These are phyloP conservation scores for Porphyrellus cyaneotinctus DNA, from an alignment of 768 basidiomycete genomes.

Conservation along the genomic window DNA sequence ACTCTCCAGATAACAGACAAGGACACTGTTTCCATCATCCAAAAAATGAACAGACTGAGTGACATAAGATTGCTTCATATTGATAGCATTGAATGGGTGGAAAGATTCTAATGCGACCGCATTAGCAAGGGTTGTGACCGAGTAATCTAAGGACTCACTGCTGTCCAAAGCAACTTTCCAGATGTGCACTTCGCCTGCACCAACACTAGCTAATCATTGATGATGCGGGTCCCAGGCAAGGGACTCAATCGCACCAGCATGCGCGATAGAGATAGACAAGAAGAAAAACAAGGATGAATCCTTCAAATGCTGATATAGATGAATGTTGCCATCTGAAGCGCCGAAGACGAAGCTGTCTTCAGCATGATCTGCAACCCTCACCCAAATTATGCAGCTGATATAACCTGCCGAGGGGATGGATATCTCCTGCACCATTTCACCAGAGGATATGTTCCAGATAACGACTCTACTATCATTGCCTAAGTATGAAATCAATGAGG, in stretches of 20 bases:
- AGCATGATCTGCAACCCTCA: not conserved
- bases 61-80: not conserved
- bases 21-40: not conserved
- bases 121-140: too few relatives aligned
- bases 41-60: not conserved
- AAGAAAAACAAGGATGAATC: not conserved
- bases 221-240: not conserved
- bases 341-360: not conserved
- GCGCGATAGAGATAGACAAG: not conserved
- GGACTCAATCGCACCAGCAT: not conserved
- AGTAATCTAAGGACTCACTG: not conserved
- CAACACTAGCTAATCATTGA: not conserved
- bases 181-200: not conserved
- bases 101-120: not conserved
- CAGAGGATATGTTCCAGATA: not conserved
- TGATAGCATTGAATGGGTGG: too few relatives aligned
- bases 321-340: not conserved
- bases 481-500: not conserved
- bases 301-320: not conserved
- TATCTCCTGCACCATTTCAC: not conserved
- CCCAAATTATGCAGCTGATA: not conserved
- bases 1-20: constrained; percentile 6
- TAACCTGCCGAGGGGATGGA: not conserved
- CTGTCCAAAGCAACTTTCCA: not conserved
- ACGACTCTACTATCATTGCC: not conserved